Conservation (phyloP, 768 basidiomycete species). For the Lentinula detonsa region DNA sequence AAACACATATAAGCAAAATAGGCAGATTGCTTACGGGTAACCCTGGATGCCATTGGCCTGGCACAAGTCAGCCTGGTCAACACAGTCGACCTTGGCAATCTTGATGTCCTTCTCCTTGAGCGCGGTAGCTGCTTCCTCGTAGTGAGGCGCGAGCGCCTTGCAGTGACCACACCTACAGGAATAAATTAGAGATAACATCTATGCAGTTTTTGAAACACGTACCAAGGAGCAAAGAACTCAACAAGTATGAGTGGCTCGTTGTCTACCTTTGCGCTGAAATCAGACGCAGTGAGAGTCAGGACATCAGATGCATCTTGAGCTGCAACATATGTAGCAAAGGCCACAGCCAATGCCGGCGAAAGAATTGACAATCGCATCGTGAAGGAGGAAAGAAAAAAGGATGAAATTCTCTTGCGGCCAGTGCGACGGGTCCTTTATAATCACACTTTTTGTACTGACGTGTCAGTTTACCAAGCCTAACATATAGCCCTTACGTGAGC, state of each 20-base stretch:
- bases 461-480: constrained; percentile 29
- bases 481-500: neutral
- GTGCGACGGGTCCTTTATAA: constrained; percentile 20
- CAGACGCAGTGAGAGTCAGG: constrained; percentile 60
- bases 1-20: neutral
- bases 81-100: constrained; percentile 96
- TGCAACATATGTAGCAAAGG: constrained; percentile 41
- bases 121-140: constrained; percentile 88
- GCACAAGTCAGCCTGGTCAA: constrained; percentile 90
- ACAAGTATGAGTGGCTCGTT: constrained; percentile 76
- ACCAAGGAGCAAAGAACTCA: constrained; percentile 95
- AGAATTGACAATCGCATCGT: constrained; percentile 61
- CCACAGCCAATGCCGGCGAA: constrained; percentile 48
- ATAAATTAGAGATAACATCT: neutral
- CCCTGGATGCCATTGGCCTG: constrained; percentile 83
- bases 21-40: constrained; percentile 68
- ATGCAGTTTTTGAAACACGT: constrained; percentile 6
- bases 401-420: constrained; percentile 10
- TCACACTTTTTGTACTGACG: constrained; percentile 33
- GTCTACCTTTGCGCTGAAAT: constrained; percentile 62
- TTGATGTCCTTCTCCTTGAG: constrained; percentile 89
- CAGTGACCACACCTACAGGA: constrained; percentile 86
- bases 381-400: constrained; percentile 18
- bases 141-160: constrained; percentile 91
- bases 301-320: constrained; percentile 73